These are phyloP conservation scores for Paecilomyces fulvus DNA, from an alignment of 2,329 filamentous ascomycete genomes.

Conservation along the genomic window DNA sequence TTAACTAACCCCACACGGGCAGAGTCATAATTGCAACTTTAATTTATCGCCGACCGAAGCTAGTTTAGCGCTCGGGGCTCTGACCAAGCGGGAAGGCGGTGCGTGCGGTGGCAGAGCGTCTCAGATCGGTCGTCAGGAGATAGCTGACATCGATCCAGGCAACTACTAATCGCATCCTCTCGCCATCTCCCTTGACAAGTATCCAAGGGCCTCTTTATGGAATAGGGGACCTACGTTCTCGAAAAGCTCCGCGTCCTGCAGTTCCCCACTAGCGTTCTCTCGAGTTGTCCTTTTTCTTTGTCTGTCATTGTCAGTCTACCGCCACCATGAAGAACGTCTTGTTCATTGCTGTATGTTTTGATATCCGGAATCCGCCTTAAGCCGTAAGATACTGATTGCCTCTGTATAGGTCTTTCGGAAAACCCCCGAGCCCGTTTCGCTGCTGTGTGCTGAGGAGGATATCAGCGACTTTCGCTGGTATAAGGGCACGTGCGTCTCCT, in stretches of 20 bases:
- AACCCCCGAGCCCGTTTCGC: slow-evolving; percentile 63
- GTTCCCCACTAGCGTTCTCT: neutral
- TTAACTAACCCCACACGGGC: neutral
- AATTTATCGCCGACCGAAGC: neutral
- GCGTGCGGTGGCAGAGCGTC: neutral
- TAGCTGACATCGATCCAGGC: neutral
- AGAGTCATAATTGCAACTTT: neutral
- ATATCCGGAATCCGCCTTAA: slow-evolving; percentile 1
- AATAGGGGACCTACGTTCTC: neutral
- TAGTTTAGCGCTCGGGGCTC: neutral
- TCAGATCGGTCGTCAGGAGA: neutral
- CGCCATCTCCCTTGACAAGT: neutral
- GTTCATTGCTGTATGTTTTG: slow-evolving; percentile 68
- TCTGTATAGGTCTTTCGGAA: slow-evolving; percentile 66
- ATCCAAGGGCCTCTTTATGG: neutral
- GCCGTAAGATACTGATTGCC: neutral
- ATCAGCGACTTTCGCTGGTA: slow-evolving; percentile 73
- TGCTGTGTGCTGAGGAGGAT: slow-evolving; percentile 70
- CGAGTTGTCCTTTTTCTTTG: neutral
- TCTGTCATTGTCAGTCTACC: neutral
- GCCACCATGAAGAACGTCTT: slow-evolving; percentile 67
- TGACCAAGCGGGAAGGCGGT: neutral
- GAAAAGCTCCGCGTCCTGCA: neutral
- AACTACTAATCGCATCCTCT: neutral
- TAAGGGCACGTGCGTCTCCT: slow-evolving; percentile 55